Evolutionary conservation across 2,329 filamentous ascomycete species (phyloP).

Genomic region (Fonsecaea nubica): DNA sequence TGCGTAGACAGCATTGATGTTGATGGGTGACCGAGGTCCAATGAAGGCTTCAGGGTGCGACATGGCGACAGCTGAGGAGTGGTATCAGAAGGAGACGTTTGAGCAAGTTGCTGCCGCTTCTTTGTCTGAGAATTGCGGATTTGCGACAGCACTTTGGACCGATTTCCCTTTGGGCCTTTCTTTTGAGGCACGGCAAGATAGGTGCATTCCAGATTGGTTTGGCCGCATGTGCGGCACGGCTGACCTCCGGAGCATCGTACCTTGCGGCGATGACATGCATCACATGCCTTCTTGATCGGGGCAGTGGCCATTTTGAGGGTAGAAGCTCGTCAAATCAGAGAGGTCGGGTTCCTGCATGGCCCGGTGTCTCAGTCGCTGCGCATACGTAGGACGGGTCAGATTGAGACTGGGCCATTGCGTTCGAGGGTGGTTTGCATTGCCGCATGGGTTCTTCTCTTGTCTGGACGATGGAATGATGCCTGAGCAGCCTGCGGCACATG

Average conservation of each 20-base stretch:
- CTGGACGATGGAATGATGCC: neutral
- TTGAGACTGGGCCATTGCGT: neutral
- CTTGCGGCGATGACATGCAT: conserved; percentile 43
- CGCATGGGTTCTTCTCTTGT: neutral
- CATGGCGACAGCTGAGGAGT: conserved; percentile 11
- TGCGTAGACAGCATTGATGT: conserved; percentile 59
- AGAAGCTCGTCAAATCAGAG: neutral
- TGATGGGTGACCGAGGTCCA: conserved; percentile 60
- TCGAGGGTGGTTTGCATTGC: neutral
- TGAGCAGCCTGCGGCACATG: neutral
- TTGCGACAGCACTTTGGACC: conserved; percentile 77
- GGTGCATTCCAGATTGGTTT: conserved; percentile 71
- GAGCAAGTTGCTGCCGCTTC: conserved; percentile 62
- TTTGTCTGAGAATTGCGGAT: conserved; percentile 67
- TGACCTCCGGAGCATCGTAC: conserved; percentile 44
- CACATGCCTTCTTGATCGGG: conserved; percentile 42
- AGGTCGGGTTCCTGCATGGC: neutral
- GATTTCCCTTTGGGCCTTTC: conserved; percentile 76
- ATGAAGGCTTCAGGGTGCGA: conserved; percentile 45
- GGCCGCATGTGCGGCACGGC: conserved; percentile 73
- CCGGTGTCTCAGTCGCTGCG: neutral
- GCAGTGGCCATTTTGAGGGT: conserved; percentile 23
- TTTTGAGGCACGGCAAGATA: conserved; percentile 78
- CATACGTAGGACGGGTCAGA: neutral
- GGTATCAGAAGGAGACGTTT: conserved; percentile 56